Conservation (phyloP, 805 yeast species). For the Lipomyces yamadae region DNA sequence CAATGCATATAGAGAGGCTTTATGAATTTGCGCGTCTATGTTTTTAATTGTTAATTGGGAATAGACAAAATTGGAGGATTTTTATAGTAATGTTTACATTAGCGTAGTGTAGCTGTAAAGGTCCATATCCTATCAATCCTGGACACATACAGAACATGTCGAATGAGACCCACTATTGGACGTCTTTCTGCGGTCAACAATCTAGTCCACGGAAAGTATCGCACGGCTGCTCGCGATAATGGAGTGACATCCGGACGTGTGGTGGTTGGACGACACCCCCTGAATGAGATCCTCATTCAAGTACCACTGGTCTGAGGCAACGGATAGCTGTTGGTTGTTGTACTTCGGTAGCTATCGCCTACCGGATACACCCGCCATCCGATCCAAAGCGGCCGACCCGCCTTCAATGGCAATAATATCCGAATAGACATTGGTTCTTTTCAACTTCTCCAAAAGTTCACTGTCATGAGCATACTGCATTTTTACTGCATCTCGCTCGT, state of each 20-base stretch:
- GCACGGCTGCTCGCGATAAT: not conserved
- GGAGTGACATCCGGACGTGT: too few species aligned
- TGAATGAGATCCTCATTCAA: not conserved
- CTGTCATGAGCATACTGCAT: conserved; percentile 66
- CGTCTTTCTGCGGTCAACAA: not conserved
- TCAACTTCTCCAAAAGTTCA: conserved; percentile 68
- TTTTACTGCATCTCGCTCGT: conserved; percentile 65
- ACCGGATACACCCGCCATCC: conserved; percentile 32
- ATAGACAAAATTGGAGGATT: not conserved
- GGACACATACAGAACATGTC: not conserved
- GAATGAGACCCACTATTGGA: not conserved
- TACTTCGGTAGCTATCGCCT: not conserved
- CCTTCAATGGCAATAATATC: conserved; percentile 71
- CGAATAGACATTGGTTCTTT: conserved; percentile 79
- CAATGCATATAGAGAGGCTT: not conserved
- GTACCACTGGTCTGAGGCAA: not conserved
- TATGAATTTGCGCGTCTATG: not conserved
- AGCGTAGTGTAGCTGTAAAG: not conserved
- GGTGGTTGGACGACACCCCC: too few species aligned
- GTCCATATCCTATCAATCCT: not conserved
- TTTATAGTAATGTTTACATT: not conserved
- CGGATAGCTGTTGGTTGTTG: not conserved
- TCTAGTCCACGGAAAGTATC: not conserved
- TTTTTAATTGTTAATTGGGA: too few species aligned
- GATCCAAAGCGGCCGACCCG: conserved; percentile 34